These are phyloP conservation scores for Xanthoconium stramineum DNA, from an alignment of 768 basidiomycete species.

Conservation along the genomic window DNA sequence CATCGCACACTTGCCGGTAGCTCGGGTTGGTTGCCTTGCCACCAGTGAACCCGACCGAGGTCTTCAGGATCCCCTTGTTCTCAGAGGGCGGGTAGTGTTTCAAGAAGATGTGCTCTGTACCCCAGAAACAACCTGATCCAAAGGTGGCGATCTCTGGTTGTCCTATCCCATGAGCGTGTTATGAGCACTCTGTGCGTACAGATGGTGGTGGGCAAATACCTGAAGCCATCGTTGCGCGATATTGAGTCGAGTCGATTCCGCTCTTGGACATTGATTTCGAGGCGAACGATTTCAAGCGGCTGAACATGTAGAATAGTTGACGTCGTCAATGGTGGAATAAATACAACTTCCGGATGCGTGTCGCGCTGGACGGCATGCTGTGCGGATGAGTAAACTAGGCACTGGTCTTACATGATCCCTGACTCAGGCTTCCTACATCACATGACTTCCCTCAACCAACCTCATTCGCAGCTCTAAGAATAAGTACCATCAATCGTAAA, in stretches of 20 bases:
- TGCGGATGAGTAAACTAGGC: too few species aligned
- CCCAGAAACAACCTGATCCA: constrained; percentile 76
- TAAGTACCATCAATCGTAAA: too few species aligned
- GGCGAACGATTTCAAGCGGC: constrained; percentile 24
- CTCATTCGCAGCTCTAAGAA: too few species aligned
- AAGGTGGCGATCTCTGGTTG: constrained; percentile 45
- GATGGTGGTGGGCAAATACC: constrained; percentile 1
- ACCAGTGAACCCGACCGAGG: constrained; percentile 78
- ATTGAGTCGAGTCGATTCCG: constrained; percentile 36
- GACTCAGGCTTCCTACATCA: too few species aligned
- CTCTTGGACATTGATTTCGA: constrained; percentile 17
- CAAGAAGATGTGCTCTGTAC: constrained; percentile 80
- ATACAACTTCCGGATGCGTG: too few species aligned
- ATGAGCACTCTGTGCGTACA: neutral
- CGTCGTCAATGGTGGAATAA: too few species aligned
- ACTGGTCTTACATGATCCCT: too few species aligned
- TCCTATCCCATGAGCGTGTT: constrained; percentile 31
- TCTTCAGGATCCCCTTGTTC: constrained; percentile 72
- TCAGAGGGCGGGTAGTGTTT: constrained; percentile 71
- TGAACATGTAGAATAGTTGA: constrained; percentile 20
- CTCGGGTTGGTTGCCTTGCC: constrained; percentile 58
- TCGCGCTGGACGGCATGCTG: too few species aligned
- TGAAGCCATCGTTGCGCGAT: constrained; percentile 40
- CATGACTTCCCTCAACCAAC: too few species aligned
- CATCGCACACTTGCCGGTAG: constrained; percentile 77